A percentile compares a stretch with the other conserved stretches of the same genome.
Evolutionary conservation across 1,284 basidiomycete species (phyloP).

Genomic region (Cryptococcus sp.): DNA sequence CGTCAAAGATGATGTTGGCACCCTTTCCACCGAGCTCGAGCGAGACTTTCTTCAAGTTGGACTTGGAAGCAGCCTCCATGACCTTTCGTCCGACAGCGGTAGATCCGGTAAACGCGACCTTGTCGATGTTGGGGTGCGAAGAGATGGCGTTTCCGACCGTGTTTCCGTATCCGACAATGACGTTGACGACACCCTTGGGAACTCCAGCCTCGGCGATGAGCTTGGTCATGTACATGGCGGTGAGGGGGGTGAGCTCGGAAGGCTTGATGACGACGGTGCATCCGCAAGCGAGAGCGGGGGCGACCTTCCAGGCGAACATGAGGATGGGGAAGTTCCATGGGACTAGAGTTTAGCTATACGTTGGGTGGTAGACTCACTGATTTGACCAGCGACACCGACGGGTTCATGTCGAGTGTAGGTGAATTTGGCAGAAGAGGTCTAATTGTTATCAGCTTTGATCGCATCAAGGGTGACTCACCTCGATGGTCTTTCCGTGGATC

Average conservation of each 20-base stretch:
- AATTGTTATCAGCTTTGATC: neutral
- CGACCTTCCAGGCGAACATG: slow-evolving; percentile 77
- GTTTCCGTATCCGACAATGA: slow-evolving; percentile 57
- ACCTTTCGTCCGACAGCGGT: slow-evolving; percentile 54
- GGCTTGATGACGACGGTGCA: slow-evolving; percentile 81
- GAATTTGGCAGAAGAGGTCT: slow-evolving; percentile 63
- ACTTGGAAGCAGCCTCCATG: slow-evolving; percentile 52
- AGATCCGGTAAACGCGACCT: slow-evolving; percentile 56
- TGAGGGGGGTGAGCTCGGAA: slow-evolving; percentile 83
- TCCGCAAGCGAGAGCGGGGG: slow-evolving; percentile 76
- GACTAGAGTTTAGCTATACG: slow-evolving; percentile 2
- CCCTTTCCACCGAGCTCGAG: slow-evolving; percentile 92
- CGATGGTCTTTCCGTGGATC: slow-evolving; percentile 70
- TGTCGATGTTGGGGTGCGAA: slow-evolving; percentile 50
- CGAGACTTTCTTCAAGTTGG: slow-evolving; percentile 66
- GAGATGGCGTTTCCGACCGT: slow-evolving; percentile 62
- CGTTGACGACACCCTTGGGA: slow-evolving; percentile 65
- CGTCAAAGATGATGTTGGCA: slow-evolving; percentile 58
- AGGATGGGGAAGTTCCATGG: slow-evolving; percentile 64
- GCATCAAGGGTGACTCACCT: slow-evolving; percentile 34
- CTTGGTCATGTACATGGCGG: slow-evolving; percentile 49
- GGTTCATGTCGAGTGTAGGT: slow-evolving; percentile 85
- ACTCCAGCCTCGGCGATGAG: slow-evolving; percentile 57
- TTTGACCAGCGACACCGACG: slow-evolving; percentile 78
- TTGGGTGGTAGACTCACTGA: slow-evolving; percentile 47